These are phyloP conservation scores for Cyclotella sp. DNA, from an alignment of 108 stramenopile genomes.

Conservation along the genomic window DNA sequence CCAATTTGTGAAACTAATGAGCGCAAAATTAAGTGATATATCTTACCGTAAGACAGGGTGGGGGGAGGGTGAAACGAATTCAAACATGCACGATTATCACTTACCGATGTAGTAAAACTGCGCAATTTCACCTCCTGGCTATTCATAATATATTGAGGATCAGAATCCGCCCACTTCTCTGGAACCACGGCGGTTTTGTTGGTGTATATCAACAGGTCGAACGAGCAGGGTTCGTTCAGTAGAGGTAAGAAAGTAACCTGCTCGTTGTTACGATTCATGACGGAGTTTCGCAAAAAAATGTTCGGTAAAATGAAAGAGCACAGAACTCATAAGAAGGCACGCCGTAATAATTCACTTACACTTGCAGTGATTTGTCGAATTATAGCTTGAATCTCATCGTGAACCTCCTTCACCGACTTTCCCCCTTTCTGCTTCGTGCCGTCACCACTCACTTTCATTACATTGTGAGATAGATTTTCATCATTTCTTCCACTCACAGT, in stretches of 20 bases:
- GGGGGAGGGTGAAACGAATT: constrained; percentile 3
- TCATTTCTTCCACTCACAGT: constrained; percentile 30
- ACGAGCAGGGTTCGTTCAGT: constrained; percentile 96
- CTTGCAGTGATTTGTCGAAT: constrained; percentile 98
- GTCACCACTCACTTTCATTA: constrained; percentile 19
- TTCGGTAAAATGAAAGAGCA: neutral
- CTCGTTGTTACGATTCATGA: neutral
- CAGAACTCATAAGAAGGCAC: constrained; percentile 1
- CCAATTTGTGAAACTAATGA: constrained; percentile 85
- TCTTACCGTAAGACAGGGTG: neutral
- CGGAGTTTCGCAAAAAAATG: neutral
- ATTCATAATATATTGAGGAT: constrained; percentile 96
- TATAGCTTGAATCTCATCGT: constrained; percentile 96
- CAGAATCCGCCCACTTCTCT: constrained; percentile 95
- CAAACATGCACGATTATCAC: constrained; percentile 20
- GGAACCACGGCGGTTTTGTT: constrained; percentile 89
- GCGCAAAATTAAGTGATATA: neutral
- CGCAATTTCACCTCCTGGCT: constrained; percentile 93
- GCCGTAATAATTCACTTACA: constrained; percentile 35
- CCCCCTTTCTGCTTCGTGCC: constrained; percentile 27
- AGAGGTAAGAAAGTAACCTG: constrained; percentile 96
- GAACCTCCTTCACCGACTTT: constrained; percentile 94
- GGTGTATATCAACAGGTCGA: constrained; percentile 97
- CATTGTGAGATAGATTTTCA: constrained; percentile 25
- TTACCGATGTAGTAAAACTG: constrained; percentile 92